Conservation (phyloP, 2,329 filamentous ascomycete genomes). For the Neonectria ditissima region DNA sequence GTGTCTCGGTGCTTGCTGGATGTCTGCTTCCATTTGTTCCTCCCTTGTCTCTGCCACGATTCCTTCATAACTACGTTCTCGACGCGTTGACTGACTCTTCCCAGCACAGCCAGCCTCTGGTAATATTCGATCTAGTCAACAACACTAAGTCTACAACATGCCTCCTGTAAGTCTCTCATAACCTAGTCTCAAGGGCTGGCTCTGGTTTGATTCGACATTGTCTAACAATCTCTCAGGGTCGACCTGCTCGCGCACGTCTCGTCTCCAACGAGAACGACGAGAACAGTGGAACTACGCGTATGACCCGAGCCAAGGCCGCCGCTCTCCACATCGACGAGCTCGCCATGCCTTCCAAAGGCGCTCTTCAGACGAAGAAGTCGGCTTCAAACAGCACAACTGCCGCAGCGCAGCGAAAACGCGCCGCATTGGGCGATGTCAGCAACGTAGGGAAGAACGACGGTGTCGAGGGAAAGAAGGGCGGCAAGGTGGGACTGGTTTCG, state of each 20-base stretch:
- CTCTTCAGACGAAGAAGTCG: conserved; percentile 78
- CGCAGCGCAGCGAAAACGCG: conserved; percentile 74
- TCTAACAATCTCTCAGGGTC: conserved; percentile 62
- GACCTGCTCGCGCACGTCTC: conserved; percentile 78
- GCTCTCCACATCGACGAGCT: conserved; percentile 75
- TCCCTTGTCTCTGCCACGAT: conserved; percentile 25
- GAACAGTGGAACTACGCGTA: conserved; percentile 81
- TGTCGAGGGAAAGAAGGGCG: conserved; percentile 80
- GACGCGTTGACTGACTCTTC: conserved; percentile 45
- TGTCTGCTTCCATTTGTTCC: conserved; percentile 20
- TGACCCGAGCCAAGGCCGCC: conserved; percentile 93
- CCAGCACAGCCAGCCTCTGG: conserved; percentile 35
- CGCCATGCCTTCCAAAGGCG: conserved; percentile 68
- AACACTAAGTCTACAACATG: conserved; percentile 48
- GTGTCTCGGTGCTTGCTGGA: conserved; percentile 46
- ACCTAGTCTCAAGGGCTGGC: conserved; percentile 28
- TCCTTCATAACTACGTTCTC: conserved; percentile 20
- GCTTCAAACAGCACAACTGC: conserved; percentile 61
- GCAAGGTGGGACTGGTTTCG: conserved; percentile 77
- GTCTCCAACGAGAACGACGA: conserved; percentile 95
- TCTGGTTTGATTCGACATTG: neutral
- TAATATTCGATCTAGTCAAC: conserved; percentile 37
- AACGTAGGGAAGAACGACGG: conserved; percentile 87
- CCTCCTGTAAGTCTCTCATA: conserved; percentile 49
- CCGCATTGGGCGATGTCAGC: conserved; percentile 92